A percentile compares a stretch with the other conserved stretches of the same genome.
Conservation (phyloP, 2,329 filamentous ascomycete genomes). For the Chalara sp. region DNA sequence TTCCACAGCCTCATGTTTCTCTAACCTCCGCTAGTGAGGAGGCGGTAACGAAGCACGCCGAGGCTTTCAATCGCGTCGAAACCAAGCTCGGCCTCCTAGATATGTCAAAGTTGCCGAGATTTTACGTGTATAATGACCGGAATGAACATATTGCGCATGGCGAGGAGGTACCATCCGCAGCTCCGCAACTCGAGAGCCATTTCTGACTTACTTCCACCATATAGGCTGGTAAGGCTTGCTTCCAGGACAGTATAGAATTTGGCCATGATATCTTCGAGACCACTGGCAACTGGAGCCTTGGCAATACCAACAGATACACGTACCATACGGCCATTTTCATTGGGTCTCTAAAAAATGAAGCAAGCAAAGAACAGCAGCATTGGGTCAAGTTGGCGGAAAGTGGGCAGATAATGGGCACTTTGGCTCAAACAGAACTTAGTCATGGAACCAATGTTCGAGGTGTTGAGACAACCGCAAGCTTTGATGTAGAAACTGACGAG, state of each 20-base stretch:
- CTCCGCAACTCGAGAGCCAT: no score
- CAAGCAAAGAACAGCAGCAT: constrained; percentile 6
- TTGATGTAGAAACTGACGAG: constrained; percentile 22
- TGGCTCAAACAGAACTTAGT: constrained; percentile 27
- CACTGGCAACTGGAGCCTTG: constrained; percentile 2
- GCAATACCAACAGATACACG: constrained; percentile 10
- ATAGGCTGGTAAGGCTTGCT: constrained; percentile 6
- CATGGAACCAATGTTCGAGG: constrained; percentile 27
- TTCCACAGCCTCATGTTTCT: background rate
- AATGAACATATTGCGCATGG: background rate
- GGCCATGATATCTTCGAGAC: constrained; percentile 5
- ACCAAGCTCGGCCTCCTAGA: constrained; percentile 5
- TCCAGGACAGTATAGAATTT: constrained; percentile 6
- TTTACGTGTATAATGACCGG: constrained; percentile 7
- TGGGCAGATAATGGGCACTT: constrained; percentile 23
- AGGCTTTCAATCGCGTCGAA: constrained; percentile 10
- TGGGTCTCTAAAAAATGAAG: constrained; percentile 7
- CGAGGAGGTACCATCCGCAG: no score
- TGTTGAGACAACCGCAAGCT: constrained; percentile 28
- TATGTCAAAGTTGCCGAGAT: constrained; percentile 7
- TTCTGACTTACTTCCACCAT: constrained; percentile 2
- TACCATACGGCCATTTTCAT: constrained; percentile 7
- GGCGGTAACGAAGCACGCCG: background rate
- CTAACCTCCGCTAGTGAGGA: constrained; percentile 3
- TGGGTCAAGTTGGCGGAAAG: constrained; percentile 12